phyloP scores from a whole-genome alignment of 192 early-diverging fungal species.

The Coemansia sp. region DNA sequence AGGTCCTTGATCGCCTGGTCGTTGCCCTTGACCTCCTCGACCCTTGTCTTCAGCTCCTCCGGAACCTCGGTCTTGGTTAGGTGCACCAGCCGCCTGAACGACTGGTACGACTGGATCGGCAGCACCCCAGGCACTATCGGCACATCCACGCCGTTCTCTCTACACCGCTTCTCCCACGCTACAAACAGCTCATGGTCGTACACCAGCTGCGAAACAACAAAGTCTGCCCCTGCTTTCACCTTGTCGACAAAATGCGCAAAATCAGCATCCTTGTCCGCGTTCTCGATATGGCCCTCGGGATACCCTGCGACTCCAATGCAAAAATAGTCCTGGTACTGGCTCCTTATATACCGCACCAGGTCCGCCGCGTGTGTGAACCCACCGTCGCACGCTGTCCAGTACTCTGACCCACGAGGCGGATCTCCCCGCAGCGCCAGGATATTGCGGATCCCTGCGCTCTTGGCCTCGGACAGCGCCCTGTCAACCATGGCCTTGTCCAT shows the following conservation, averaged over 20 bases:
- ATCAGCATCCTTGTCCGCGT: slow-evolving; percentile 59
- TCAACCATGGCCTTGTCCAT: slow-evolving; percentile 90
- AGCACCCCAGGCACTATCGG: slow-evolving; percentile 92
- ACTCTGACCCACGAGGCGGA: slow-evolving; percentile 76
- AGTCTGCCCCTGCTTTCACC: slow-evolving; percentile 89
- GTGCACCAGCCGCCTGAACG: slow-evolving; percentile 84
- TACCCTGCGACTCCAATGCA: slow-evolving; percentile 97
- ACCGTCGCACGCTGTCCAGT: slow-evolving; percentile 68
- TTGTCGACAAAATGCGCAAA: slow-evolving; percentile 80
- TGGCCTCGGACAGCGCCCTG: slow-evolving; percentile 76
- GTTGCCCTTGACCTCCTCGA: slow-evolving; percentile 92
- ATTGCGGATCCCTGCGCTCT: slow-evolving; percentile 85
- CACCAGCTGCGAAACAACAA: slow-evolving; percentile 93
- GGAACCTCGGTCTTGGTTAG: slow-evolving; percentile 88
- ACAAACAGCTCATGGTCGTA: slow-evolving; percentile 83
- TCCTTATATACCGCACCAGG: slow-evolving; percentile 86
- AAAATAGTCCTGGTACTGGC: slow-evolving; percentile 87
- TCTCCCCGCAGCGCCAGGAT: slow-evolving; percentile 96
- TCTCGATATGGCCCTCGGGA: slow-evolving; percentile 75
- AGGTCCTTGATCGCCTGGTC: slow-evolving; percentile 95
- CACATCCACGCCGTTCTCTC: slow-evolving; percentile 68
- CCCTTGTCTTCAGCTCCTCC: slow-evolving; percentile 61
- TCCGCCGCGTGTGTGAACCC: slow-evolving; percentile 85
- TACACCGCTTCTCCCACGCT: slow-evolving; percentile 72
- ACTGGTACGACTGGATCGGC: slow-evolving; percentile 90